Evolutionary conservation across 257 asterid genomes (phyloP).

Genomic region (Datura wrightii): DNA sequence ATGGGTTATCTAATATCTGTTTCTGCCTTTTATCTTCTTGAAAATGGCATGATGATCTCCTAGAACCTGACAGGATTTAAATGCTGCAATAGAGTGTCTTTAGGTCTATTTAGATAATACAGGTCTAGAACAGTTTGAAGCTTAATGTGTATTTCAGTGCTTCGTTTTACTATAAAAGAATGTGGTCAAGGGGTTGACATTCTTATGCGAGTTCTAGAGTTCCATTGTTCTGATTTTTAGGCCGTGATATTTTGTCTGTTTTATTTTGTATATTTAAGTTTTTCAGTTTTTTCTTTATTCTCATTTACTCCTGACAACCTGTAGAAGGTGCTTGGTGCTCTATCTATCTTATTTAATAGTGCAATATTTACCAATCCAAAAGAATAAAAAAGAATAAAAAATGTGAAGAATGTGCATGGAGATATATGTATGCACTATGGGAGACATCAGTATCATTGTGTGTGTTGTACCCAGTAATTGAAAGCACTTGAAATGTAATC

Average conservation of each 20-base stretch:
- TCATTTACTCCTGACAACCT: not conserved
- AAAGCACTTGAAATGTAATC: not conserved
- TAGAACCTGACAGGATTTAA: not conserved
- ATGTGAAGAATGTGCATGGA: not conserved
- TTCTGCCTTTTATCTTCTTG: slow-evolving; percentile 15
- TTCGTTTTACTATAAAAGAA: not conserved
- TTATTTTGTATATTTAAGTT: not conserved
- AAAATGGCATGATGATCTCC: not conserved
- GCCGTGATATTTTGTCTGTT: not conserved
- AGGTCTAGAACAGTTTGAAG: slow-evolving; percentile 3
- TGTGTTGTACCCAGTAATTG: not conserved
- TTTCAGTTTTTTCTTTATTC: not conserved
- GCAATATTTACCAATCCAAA: not conserved
- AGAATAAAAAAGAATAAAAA: not conserved
- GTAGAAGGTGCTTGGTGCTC: not conserved
- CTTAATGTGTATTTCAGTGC: not conserved
- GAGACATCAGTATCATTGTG: not conserved
- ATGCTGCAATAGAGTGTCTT: not conserved
- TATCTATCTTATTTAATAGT: not conserved
- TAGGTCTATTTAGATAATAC: not conserved
- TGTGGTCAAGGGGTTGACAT: not conserved
- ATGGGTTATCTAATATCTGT: not conserved
- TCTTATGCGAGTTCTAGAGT: not conserved
- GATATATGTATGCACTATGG: not conserved
- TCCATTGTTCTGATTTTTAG: not conserved